These are phyloP conservation scores for Syzygium jambos DNA, from an alignment of 345 rosid species.

Conservation along the genomic window DNA sequence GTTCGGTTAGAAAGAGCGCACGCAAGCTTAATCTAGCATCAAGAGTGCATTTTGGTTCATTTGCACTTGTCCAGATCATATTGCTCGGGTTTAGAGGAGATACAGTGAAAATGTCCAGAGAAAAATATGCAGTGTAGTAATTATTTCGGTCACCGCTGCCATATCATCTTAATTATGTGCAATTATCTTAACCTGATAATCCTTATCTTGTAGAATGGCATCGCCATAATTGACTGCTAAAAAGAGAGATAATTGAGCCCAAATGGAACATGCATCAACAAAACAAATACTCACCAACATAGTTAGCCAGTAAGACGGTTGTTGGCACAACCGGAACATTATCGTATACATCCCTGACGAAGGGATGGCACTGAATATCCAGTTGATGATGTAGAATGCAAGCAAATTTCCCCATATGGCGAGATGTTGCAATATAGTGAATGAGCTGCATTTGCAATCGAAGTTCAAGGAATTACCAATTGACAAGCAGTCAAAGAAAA, in stretches of 20 bases:
- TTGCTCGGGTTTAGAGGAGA: not conserved
- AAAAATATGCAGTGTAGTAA: not conserved
- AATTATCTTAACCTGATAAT: not conserved
- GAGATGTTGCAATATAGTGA: constrained; percentile 74
- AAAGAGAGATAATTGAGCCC: not conserved
- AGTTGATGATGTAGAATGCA: constrained; percentile 74
- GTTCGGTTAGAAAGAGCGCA: not conserved
- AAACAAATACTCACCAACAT: constrained; percentile 43
- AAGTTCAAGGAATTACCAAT: not conserved
- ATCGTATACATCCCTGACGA: constrained; percentile 88
- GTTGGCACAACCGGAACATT: constrained; percentile 83
- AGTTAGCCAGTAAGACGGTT: constrained; percentile 89
- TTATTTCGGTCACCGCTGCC: not conserved
- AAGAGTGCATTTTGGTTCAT: not conserved
- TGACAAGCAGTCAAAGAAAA: not conserved
- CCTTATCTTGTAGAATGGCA: not conserved
- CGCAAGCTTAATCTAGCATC: not conserved
- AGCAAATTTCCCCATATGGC: constrained; percentile 92
- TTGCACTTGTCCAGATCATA: not conserved
- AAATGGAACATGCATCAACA: not conserved
- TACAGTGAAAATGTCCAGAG: not conserved
- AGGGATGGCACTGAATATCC: constrained; percentile 78
- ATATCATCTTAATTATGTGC: not conserved
- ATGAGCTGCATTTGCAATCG: constrained; percentile 55
- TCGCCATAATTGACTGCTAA: not conserved